phyloP scores from a whole-genome alignment of 2,329 filamentous ascomycete genomes.

The Didymella pinodella region DNA sequence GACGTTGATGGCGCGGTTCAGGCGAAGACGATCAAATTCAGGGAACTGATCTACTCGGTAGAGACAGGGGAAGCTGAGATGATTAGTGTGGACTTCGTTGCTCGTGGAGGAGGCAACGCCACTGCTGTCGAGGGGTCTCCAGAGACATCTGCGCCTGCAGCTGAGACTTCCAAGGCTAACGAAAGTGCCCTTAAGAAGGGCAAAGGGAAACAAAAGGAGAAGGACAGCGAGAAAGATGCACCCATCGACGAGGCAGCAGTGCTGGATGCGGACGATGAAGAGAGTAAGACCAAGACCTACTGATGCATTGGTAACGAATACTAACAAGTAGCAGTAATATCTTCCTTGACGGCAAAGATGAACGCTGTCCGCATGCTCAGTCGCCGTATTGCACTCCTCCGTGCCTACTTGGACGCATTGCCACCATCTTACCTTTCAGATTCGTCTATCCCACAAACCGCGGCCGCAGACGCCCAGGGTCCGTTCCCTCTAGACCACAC shows the following conservation, averaged over 20 bases:
- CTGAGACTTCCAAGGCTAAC: conserved; percentile 40
- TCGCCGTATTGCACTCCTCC: conserved; percentile 62
- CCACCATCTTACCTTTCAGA: conserved; percentile 70
- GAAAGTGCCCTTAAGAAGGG: conserved; percentile 57
- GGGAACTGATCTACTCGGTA: conserved; percentile 83
- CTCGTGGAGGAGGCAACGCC: conserved; percentile 82
- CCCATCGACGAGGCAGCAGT: conserved; percentile 44
- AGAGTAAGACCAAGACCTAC: conserved; percentile 55
- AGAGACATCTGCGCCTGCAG: conserved; percentile 24
- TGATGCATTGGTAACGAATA: not conserved
- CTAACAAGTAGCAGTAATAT: conserved; percentile 58
- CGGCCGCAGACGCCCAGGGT: conserved; percentile 37
- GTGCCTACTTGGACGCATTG: conserved; percentile 76
- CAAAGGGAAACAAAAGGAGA: conserved; percentile 62
- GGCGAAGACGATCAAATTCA: conserved; percentile 70
- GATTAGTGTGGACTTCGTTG: conserved; percentile 95
- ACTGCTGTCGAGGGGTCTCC: conserved; percentile 60
- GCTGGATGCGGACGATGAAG: conserved; percentile 69
- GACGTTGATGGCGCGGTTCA: conserved; percentile 71
- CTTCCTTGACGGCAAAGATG: conserved; percentile 80
- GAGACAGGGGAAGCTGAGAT: conserved; percentile 97
- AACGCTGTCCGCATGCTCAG: conserved; percentile 96
- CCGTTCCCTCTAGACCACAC: conserved; percentile 63
- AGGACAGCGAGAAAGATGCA: conserved; percentile 46
- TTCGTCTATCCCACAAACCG: conserved; percentile 46